Evolutionary conservation across 2,329 filamentous ascomycete species (phyloP), one percentile per base, ranked within the genome.

Genomic region (Pseudogymnoascus sp.): DNA sequence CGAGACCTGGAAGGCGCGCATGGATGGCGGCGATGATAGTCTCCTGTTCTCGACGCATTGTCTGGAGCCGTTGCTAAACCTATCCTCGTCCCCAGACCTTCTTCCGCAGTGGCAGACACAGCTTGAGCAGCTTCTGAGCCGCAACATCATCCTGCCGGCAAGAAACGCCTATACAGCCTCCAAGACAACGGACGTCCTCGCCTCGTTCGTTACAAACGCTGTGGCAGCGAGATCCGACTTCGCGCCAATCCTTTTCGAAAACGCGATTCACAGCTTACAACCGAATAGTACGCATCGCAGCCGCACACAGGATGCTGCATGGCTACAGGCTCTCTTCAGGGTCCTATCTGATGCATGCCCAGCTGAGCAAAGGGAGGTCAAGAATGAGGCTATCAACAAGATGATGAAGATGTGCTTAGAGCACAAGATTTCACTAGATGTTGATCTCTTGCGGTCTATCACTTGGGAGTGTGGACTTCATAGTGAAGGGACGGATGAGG

Each of bases 311-410:
- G 80, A 82, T 68, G 76, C 76, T 40, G 72, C 75, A 12, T 82
- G 80, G 79, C 68, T 83, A 60, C 78, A 80, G 68, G 75, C 74
- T 2, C 70, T 80, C n/a, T 81, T 81, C 62, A 73, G 75, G 23
- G 65, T 67, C 1, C 56, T 74, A 1, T 67, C 66, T 59, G 56
- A 66, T 62, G 66, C 68, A n/a, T 68, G 74, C 62, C 28, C 60
- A 65, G 2, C 38, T 62, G 47, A 56, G 11, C 28, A 16, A 18
- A n/a, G 50, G 64, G 31, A 66, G 62, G 47, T 62, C 62, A 3
- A 50, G 65, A 25, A 62, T 61, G 10, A 63, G 68, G 62, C 69
- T 67, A 60, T 71, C 72, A 42, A 67, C 70, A 38, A 67, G 28
- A 70, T 78, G 65, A 65, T 78, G 31, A 69, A 75, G 50, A 73